phyloP scores from a whole-genome alignment of 371 early-diverging fungal species.

The Synchytrium microbalum region DNA sequence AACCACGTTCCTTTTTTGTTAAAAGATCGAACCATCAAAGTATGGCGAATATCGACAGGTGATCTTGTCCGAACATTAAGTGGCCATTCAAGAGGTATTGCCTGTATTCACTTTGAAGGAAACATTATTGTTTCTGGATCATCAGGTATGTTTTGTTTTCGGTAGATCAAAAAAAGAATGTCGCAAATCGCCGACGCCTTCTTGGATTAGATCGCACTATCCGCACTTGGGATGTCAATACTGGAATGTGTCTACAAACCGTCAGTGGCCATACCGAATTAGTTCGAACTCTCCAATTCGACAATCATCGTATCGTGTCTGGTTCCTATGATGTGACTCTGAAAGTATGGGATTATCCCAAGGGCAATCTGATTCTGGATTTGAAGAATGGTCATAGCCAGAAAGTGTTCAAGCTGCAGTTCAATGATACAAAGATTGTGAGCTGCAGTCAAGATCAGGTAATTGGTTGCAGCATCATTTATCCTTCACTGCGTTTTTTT shows the following conservation, averaged over 20 bases:
- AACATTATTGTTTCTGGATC: slow-evolving; percentile 84
- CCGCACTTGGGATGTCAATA: slow-evolving; percentile 85
- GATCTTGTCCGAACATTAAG: slow-evolving; percentile 22
- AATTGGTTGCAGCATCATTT: background rate
- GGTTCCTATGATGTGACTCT: slow-evolving; percentile 43
- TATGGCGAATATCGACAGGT: slow-evolving; percentile 64
- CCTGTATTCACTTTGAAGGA: slow-evolving; percentile 88
- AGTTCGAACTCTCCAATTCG: slow-evolving; percentile 42
- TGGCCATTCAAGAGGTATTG: slow-evolving; percentile 71
- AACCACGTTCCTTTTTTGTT: background rate
- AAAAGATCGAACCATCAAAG: slow-evolving; percentile 67
- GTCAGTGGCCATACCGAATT: slow-evolving; percentile 40
- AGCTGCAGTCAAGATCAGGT: slow-evolving; percentile 69
- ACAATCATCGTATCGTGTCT: slow-evolving; percentile 32
- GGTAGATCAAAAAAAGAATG: slow-evolving; percentile 56
- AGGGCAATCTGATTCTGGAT: slow-evolving; percentile 13
- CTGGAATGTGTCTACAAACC: slow-evolving; percentile 52
- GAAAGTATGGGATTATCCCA: slow-evolving; percentile 34
- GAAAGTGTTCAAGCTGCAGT: slow-evolving; percentile 37
- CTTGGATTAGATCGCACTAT: slow-evolving; percentile 77
- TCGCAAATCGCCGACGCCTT: slow-evolving; percentile 72
- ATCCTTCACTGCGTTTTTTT: background rate
- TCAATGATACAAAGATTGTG: slow-evolving; percentile 66
- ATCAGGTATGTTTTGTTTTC: slow-evolving; percentile 17
- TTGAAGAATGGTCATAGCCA: slow-evolving; percentile 25